phyloP scores from a whole-genome alignment of 75 land plant genomes.

The Sequoiadendron giganteum region DNA sequence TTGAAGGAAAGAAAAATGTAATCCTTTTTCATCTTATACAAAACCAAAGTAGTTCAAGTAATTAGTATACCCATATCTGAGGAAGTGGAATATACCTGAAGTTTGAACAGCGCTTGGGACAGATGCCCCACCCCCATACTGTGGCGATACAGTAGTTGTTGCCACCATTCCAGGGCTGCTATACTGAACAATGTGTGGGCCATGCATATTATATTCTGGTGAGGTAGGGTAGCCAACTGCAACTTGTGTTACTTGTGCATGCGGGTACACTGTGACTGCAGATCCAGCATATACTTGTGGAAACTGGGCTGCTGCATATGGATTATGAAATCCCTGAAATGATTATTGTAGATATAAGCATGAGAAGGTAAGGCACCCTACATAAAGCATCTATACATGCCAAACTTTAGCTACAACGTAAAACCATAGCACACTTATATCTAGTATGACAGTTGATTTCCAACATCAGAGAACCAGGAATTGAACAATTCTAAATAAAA shows the following conservation, averaged over 20 bases:
- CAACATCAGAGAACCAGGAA: background rate
- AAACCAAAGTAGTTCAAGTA: background rate
- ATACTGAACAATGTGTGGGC: slow-evolving; percentile 13
- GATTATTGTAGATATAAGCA: background rate
- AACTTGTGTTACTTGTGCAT: slow-evolving; percentile 3
- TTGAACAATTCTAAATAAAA: background rate
- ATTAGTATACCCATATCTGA: background rate
- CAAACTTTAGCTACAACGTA: background rate
- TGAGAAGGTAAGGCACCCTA: background rate
- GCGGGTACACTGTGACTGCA: background rate
- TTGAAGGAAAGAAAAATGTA: background rate
- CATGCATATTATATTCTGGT: too few relatives aligned
- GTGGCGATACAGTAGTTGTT: background rate
- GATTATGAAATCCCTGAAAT: too few relatives aligned
- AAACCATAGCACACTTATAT: background rate
- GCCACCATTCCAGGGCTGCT: slow-evolving; percentile 10
- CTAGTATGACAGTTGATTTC: background rate
- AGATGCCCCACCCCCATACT: too few relatives aligned
- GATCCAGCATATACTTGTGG: slow-evolving; percentile 13
- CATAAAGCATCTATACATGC: background rate
- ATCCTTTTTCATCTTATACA: background rate
- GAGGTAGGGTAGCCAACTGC: background rate
- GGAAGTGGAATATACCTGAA: slow-evolving; percentile 2
- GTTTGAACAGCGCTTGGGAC: slow-evolving; percentile 1
- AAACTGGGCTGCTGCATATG: slow-evolving; percentile 8